Conservation (phyloP, 2,329 filamentous ascomycete species). For the Venturia nashicola region DNA sequence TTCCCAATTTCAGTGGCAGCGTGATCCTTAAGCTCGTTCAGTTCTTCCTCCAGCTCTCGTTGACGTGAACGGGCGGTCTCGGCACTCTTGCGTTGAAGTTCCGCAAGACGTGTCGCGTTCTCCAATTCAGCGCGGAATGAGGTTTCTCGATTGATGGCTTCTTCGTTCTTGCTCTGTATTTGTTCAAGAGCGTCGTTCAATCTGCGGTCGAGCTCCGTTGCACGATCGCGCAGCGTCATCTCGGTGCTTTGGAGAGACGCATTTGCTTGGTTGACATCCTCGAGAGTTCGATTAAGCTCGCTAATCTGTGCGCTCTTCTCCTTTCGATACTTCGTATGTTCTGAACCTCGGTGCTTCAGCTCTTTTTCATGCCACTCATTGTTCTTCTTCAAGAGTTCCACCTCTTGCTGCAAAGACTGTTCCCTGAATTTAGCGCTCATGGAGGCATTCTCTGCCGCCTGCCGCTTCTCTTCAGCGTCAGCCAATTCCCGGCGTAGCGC, state of each 20-base stretch:
- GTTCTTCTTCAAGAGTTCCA: constrained; percentile 78
- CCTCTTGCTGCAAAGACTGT: constrained; percentile 78
- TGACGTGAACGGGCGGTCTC: constrained; percentile 59
- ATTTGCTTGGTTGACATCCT: constrained; percentile 66
- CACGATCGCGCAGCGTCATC: constrained; percentile 62
- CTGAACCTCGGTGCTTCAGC: constrained; percentile 76
- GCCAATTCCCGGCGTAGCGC: constrained; percentile 75
- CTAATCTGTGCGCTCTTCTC: constrained; percentile 86
- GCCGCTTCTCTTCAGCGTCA: constrained; percentile 68
- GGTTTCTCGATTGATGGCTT: constrained; percentile 70
- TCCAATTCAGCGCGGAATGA: constrained; percentile 80
- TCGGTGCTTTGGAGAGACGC: constrained; percentile 72
- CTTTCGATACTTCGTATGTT: constrained; percentile 82
- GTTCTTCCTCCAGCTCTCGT: constrained; percentile 52
- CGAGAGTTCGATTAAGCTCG: constrained; percentile 76
- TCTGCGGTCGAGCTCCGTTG: constrained; percentile 76
- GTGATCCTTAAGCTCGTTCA: constrained; percentile 55
- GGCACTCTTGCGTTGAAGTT: constrained; percentile 67
- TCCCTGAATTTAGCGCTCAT: constrained; percentile 82
- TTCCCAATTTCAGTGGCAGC: constrained; percentile 44
- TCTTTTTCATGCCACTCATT: constrained; percentile 90
- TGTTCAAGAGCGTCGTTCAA: constrained; percentile 72
- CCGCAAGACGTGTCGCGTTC: constrained; percentile 65
- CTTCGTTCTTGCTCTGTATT: constrained; percentile 76
- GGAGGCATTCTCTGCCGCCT: constrained; percentile 66